Evolutionary conservation across 345 rosid species (phyloP).

Genomic region (Euphorbia peplus): DNA sequence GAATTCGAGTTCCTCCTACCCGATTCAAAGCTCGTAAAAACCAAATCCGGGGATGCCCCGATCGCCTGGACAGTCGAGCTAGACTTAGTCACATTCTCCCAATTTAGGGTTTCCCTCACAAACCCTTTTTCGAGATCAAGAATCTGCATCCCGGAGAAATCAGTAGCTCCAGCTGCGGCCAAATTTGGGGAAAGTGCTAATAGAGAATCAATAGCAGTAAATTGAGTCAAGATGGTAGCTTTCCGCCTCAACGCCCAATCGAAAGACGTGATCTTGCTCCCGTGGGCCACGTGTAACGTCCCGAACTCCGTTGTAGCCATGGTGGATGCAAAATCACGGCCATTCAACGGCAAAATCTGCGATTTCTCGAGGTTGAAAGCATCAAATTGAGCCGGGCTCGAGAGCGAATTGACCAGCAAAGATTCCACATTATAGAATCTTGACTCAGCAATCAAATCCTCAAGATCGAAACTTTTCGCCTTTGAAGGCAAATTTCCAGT

Average conservation of each 20-base stretch:
- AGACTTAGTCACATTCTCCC: conserved; percentile 72
- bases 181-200: conserved; percentile 51
- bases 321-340: conserved; percentile 72
- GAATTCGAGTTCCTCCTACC: conserved; percentile 81
- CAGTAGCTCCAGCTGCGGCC: conserved; percentile 86
- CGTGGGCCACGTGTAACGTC: conserved; percentile 75
- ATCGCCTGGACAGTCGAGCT: conserved; percentile 84
- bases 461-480: conserved; percentile 54
- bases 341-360: conserved; percentile 46
- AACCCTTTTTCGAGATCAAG: conserved; percentile 64
- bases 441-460: conserved; percentile 77
- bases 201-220: conserved; percentile 83
- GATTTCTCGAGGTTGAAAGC: conserved; percentile 70
- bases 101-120: conserved; percentile 50
- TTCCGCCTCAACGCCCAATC: conserved; percentile 77
- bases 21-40: conserved; percentile 90
- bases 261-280: conserved; percentile 86
- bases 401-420: conserved; percentile 48
- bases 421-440: conserved; percentile 65
- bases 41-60: conserved; percentile 51
- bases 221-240: conserved; percentile 67
- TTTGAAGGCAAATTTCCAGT: conserved; percentile 77
- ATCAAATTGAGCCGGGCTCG: conserved; percentile 68
- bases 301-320: conserved; percentile 55
- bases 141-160: conserved; percentile 77